phyloP scores from a whole-genome alignment of 208 protist species.

The Trichomonas gallinae region DNA sequence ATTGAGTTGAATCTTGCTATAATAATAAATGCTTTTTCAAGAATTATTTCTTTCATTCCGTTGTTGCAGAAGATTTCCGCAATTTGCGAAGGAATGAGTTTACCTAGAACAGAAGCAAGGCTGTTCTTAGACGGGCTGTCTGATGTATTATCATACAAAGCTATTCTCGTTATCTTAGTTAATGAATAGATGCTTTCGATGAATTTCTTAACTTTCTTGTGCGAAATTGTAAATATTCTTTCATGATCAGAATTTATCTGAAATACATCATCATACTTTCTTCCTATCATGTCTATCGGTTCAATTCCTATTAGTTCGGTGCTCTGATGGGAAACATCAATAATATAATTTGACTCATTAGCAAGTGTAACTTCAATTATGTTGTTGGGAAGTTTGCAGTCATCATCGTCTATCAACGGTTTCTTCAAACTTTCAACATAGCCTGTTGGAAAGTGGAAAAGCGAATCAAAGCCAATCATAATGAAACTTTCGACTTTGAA shows the following conservation, averaged over 20 bases:
- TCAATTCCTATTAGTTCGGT: background rate
- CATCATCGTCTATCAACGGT: background rate
- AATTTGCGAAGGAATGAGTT: background rate
- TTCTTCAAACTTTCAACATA: background rate
- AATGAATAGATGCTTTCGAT: background rate
- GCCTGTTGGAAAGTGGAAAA: background rate
- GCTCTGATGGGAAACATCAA: background rate
- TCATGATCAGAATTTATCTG: background rate
- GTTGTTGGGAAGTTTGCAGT: background rate
- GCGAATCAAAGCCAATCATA: background rate
- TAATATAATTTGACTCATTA: background rate
- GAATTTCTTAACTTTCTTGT: background rate
- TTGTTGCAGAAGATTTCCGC: background rate
- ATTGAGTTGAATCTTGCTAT: background rate
- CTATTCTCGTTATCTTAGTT: background rate
- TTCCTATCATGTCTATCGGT: background rate
- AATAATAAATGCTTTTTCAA: background rate
- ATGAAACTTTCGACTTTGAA: background rate
- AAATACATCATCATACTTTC: background rate
- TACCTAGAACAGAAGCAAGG: background rate
- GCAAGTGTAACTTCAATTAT: background rate
- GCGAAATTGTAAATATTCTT: background rate
- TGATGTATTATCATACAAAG: background rate
- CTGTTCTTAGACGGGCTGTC: background rate
- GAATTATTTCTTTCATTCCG: too few species aligned